A percentile compares a stretch with the other conserved stretches of the same genome.
Conservation (phyloP, 1,284 basidiomycete species). For the Puccinia novopanici region DNA sequence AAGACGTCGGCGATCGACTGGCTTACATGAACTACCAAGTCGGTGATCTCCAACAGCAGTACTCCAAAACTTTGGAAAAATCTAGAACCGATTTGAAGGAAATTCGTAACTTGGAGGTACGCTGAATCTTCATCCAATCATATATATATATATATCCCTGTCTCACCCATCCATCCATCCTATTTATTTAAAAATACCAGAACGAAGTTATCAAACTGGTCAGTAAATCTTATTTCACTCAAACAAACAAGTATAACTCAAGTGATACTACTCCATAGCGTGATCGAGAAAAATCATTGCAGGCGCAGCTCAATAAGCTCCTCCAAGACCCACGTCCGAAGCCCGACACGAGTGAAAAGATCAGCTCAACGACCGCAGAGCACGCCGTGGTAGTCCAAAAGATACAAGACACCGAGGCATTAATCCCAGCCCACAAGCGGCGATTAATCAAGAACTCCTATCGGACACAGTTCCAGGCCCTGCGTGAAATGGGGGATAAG, state of each 20-base stretch:
- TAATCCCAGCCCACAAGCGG: conserved; percentile 54
- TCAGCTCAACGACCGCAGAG: conserved; percentile 51
- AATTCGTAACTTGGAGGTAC: conserved; percentile 41
- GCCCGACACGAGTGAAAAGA: conserved; percentile 51
- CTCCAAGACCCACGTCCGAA: conserved; percentile 51
- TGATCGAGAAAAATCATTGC: conserved; percentile 48
- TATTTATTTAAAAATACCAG: not conserved
- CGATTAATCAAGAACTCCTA: conserved; percentile 54
- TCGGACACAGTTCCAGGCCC: conserved; percentile 53
- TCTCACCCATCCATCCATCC: not conserved
- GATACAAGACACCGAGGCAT: conserved; percentile 51
- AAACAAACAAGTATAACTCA: conserved; percentile 45
- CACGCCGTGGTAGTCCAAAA: conserved; percentile 49
- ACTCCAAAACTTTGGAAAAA: conserved; percentile 18
- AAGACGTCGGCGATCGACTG: conserved; percentile 54
- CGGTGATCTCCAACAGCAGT: conserved; percentile 52
- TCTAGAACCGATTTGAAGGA: conserved; percentile 42
- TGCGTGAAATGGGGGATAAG: conserved; percentile 56
- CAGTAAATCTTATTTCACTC: conserved; percentile 50
- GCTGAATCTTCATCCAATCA: not conserved
- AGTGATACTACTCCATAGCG: conserved; percentile 37
- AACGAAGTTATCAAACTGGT: conserved; percentile 39
- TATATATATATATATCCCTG: not conserved
- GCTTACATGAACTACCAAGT: conserved; percentile 54
- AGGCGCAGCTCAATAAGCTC: conserved; percentile 51